Base-by-base conservation (phyloP, 108 stramenopile species). In the Phaeodactylum tricornutum region DNA sequence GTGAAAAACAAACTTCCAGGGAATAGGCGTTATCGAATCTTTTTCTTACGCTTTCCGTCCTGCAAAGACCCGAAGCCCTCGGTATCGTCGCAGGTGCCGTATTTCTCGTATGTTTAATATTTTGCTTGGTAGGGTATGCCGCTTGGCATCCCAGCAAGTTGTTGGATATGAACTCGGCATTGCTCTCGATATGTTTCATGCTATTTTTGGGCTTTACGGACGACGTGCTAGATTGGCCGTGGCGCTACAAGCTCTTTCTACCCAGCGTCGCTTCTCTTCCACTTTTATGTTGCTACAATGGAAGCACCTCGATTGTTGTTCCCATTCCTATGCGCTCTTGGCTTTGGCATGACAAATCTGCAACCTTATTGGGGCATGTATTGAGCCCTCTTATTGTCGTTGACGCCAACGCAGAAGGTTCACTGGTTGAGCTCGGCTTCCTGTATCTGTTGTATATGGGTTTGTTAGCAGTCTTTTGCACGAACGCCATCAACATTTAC, bases 401-500 rank as follows among this genome's bases (percentile, higher is more conserved):
- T 19, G 87, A 96, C 68, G 44, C 61, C 35, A 63, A 77, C 42
- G 74, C 82, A 2, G 65, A 77, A 24, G 95, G 92, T 22, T 61
- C 64, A 3, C 57, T 93, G 3, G 43, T 96, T 19, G 84, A 94
- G 56, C 43, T 93, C 55, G 93, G 94, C 28, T 42, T 64, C 31
- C 69, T 87, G 29, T 99, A 95, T 59, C 57, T 90, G 48, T 57
- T 95, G 19, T 97, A 94, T 63, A 99, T 99, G 96, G 92, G 85
- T 25, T 62, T 97, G 62, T 71, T 97, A 28, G 94, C 95, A 1
- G 95, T 99, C 2, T 99, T 99, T 75, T 97, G 96, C 69, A 98
- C 98, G 25, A 99, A 99, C 61, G 94, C 96, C 1, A 95, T 99
- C 48, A 99, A 99, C 57, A 99, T 99, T 40, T 96, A 94, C 48